A percentile compares a stretch with the other conserved stretches of the same genome.
Conservation (phyloP, 1,284 basidiomycete genomes). For the Tylopilus orsonianus region DNA sequence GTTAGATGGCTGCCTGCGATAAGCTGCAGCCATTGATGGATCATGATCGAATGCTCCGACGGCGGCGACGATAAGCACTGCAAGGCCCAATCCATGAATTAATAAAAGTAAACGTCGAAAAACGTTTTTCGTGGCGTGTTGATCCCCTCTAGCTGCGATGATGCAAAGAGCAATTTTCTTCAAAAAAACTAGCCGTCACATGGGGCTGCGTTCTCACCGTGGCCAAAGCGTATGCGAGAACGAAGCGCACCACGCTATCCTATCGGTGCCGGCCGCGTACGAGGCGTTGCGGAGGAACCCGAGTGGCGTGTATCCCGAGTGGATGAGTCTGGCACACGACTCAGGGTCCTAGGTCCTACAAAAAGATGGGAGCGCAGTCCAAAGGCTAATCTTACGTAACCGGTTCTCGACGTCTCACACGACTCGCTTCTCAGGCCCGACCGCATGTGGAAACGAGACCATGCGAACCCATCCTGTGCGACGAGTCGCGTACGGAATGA, state of each 20-base stretch:
- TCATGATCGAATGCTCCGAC: too few relatives aligned
- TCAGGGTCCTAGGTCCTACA: too few relatives aligned
- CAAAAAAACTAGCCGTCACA: too few relatives aligned
- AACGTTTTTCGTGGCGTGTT: background rate
- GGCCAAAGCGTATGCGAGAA: background rate
- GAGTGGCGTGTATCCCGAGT: background rate
- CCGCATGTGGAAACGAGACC: background rate
- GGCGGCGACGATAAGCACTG: background rate
- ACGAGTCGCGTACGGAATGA: background rate
- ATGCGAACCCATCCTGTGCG: background rate
- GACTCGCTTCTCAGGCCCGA: slow-evolving; percentile 3
- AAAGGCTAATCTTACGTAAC: slow-evolving; percentile 5
- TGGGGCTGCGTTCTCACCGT: too few relatives aligned
- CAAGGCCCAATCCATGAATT: background rate
- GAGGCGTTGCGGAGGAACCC: background rate
- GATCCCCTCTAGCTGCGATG: too few relatives aligned
- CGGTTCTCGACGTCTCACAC: slow-evolving; percentile 4
- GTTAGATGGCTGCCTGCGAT: background rate
- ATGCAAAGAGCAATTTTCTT: too few relatives aligned
- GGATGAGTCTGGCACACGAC: too few relatives aligned
- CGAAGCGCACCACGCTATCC: background rate
- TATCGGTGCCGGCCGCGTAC: background rate
- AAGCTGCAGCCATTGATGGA: background rate
- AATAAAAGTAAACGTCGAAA: too few relatives aligned
- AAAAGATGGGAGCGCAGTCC: background rate